Evolutionary conservation across 2,329 filamentous ascomycete genomes (phyloP), one percentile per base, ranked within the genome.

Genomic region (Scytalidium lignicola): DNA sequence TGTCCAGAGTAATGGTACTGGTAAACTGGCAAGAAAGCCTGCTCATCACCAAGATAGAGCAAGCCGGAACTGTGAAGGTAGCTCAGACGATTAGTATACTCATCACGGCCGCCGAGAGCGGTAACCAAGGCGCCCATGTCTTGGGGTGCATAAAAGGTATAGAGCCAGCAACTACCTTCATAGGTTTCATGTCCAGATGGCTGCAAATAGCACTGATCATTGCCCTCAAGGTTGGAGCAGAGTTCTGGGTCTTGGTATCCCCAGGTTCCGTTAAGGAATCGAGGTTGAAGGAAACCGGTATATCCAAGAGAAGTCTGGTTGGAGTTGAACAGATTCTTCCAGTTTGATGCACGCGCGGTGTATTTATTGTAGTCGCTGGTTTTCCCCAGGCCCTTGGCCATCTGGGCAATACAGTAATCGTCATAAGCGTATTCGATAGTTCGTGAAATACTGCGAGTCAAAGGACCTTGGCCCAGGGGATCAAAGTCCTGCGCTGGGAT

Each of bases 371-470:
- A 70, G 44, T 86, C 83, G 0, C 63, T 65, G 2, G 70, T 68
- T 12, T 76, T 73, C 72, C 69, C 26, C 29, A 86, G 62, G 0
- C 68, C 71, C 10, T 72, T 72, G 0, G 83, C 83, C 50, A 88
- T 76, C 39, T 79, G 72, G 0, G 80, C 73, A 49, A 87, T 80
- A 56, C 78, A 81, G 57, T 80, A 90, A 67, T 90, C 86, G 54
- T 90, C 82, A 65, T 90, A 90, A 9, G 83, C 80, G 63, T 90
- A 90, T 62, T 90, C 86, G 0, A 90, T 76, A 0, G 86, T 90
- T 2, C 87, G 74, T 1, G 82, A 88, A 22, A 90, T 76, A 56
- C 78, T 84, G 10, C 86, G 74, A 0, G 86, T 88, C 63, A 84
- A 77, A 0, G 82, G 80, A 0, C 86, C 86, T 15, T 81, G 78